Conservation (phyloP, 495 filamentous ascomycete genomes). For the Hapsidospora chrysogenum region DNA sequence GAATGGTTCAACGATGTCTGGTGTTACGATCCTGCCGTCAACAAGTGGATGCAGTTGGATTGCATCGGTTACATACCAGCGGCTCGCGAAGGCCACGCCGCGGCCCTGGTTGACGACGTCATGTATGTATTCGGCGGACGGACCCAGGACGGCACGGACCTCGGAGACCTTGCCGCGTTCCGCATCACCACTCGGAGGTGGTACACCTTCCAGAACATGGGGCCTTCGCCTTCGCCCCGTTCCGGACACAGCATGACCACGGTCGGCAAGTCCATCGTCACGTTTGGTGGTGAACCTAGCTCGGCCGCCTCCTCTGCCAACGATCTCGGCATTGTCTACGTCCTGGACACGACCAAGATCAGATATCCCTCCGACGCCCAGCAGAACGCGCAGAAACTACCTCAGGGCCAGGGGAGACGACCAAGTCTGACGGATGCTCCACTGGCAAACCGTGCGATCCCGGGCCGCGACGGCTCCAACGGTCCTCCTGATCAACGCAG, state of each 20-base stretch:
- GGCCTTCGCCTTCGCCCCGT: slow-evolving; percentile 78
- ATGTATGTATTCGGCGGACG: slow-evolving; percentile 99
- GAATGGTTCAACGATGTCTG: slow-evolving; percentile 99
- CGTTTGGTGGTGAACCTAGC: slow-evolving; percentile 87
- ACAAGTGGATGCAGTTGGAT: slow-evolving; percentile 73
- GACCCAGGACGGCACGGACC: slow-evolving; percentile 75
- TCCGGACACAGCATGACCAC: slow-evolving; percentile 97
- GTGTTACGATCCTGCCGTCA: slow-evolving; percentile 73
- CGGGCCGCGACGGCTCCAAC: slow-evolving; percentile 49
- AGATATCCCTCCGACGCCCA: slow-evolving; percentile 75
- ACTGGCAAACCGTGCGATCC: slow-evolving; percentile 16
- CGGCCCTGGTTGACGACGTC: slow-evolving; percentile 82
- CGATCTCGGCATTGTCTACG: slow-evolving; percentile 79
- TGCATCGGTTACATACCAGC: slow-evolving; percentile 96
- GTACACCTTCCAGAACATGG: slow-evolving; percentile 99
- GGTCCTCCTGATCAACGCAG: slow-evolving; percentile 38
- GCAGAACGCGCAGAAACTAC: slow-evolving; percentile 23
- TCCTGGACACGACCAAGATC: slow-evolving; percentile 89
- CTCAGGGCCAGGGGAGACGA: slow-evolving; percentile 15
- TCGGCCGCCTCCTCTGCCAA: slow-evolving; percentile 60
- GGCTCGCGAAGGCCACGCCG: slow-evolving; percentile 85
- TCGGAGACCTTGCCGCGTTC: slow-evolving; percentile 92
- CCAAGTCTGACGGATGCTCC: slow-evolving; percentile 21
- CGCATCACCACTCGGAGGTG: slow-evolving; percentile 79
- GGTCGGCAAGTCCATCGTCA: slow-evolving; percentile 78